phyloP scores from a whole-genome alignment of 1,284 basidiomycete species.

The Trichosporon sp. region DNA sequence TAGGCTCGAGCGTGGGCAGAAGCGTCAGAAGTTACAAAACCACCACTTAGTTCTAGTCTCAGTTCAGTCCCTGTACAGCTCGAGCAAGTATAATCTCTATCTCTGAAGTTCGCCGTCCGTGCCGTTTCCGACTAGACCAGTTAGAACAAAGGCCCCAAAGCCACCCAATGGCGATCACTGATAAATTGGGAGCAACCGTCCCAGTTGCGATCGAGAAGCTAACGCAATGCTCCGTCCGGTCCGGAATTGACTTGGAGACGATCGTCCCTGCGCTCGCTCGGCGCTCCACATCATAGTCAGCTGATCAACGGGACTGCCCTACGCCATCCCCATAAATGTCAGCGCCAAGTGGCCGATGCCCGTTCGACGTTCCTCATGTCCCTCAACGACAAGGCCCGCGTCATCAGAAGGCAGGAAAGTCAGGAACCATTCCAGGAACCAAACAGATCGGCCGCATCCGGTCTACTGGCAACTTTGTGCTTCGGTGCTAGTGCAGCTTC shows the following conservation, averaged over 20 bases:
- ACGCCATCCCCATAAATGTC: not conserved
- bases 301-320: not conserved
- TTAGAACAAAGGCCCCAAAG: too few relatives aligned
- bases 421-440: too few relatives aligned
- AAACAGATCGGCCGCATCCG: too few relatives aligned
- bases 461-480: too few relatives aligned
- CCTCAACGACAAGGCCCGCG: too few relatives aligned
- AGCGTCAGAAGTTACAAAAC: not conserved
- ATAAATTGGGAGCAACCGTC: not conserved
- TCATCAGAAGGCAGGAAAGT: too few relatives aligned
- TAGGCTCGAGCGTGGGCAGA: not conserved
- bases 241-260: not conserved
- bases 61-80: constrained; percentile 10
- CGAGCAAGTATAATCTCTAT: not conserved
- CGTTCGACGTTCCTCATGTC: too few relatives aligned
- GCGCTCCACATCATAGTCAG: not conserved
- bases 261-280: not conserved
- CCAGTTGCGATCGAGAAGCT: not conserved
- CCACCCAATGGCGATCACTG: not conserved
- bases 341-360: too few relatives aligned
- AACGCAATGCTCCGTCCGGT: not conserved
- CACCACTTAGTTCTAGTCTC: not conserved
- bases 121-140: too few relatives aligned
- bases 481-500: too few relatives aligned
- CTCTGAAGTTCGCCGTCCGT: not conserved